Conservation (phyloP, 1,139 yeast species). For the Insectozyma bohioensis region DNA sequence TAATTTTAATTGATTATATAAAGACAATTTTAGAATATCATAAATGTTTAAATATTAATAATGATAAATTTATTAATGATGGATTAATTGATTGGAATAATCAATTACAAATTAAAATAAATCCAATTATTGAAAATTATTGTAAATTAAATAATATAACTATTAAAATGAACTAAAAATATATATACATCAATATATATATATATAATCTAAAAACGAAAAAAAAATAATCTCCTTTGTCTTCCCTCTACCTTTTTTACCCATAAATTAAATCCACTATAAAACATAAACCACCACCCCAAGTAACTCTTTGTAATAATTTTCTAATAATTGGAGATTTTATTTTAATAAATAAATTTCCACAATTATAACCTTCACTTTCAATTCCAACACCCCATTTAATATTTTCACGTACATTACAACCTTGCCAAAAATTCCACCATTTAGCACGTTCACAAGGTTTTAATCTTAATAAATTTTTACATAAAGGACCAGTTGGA, state of each 20-base stretch:
- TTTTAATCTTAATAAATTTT: conserved; percentile 64
- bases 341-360: conserved; percentile 53
- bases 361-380: conserved; percentile 73
- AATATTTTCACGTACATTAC: conserved; percentile 71
- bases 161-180: not conserved
- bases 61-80: conserved; percentile 16
- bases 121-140: conserved; percentile 1
- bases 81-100: conserved; percentile 24
- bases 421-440: conserved; percentile 79
- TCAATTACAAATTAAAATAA: conserved; percentile 11
- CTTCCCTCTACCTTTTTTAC: no score
- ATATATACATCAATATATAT: no score
- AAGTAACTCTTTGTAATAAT: conserved; percentile 52
- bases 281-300: conserved; percentile 72
- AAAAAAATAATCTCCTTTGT: no score
- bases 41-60: not conserved
- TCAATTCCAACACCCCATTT: conserved; percentile 89
- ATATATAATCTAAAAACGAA: not conserved
- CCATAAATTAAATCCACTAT: conserved; percentile 45
- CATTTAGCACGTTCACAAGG: conserved; percentile 86
- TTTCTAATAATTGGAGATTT: conserved; percentile 50
- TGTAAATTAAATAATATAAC: conserved; percentile 1
- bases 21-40: not conserved
- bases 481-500: conserved; percentile 84
- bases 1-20: conserved; percentile 1